Conservation (phyloP, 2,329 filamentous ascomycete genomes). For the Plectosphaerella plurivora region DNA sequence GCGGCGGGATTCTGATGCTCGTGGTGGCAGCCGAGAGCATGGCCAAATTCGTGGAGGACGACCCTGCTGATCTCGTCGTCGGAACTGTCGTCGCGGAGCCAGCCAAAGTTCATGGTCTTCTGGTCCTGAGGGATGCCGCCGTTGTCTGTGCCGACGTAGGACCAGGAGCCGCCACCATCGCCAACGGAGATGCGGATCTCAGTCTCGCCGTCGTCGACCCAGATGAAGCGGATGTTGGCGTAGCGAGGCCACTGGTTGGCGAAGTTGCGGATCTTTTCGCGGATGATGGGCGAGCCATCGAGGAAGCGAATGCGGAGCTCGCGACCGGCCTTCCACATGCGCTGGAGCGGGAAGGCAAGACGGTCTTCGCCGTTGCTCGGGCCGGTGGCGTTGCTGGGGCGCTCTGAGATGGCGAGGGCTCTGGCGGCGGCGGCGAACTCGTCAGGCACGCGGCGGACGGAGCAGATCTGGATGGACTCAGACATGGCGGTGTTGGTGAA, state of each 20-base stretch:
- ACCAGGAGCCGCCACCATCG: slow-evolving; percentile 4
- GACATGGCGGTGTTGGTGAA: neutral
- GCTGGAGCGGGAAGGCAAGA: neutral
- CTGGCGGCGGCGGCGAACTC: neutral
- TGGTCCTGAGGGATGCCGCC: neutral
- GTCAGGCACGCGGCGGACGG: neutral
- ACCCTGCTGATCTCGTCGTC: slow-evolving; percentile 13
- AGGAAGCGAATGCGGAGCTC: neutral
- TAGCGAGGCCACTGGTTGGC: slow-evolving; percentile 7
- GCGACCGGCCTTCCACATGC: neutral
- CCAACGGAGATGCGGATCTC: slow-evolving; percentile 10
- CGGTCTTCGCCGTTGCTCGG: neutral
- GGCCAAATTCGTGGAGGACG: slow-evolving; percentile 21
- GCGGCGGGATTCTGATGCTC: slow-evolving; percentile 18
- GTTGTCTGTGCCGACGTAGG: slow-evolving; percentile 8
- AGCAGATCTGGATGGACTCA: neutral
- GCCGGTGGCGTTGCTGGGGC: neutral
- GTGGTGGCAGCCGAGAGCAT: slow-evolving; percentile 21
- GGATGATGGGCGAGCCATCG: neutral
- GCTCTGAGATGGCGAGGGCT: neutral
- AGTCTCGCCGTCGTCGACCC: slow-evolving; percentile 6
- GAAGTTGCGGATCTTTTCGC: neutral
- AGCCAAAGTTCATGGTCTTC: slow-evolving; percentile 20
- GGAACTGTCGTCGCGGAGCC: slow-evolving; percentile 12
- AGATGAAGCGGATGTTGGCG: slow-evolving; percentile 11